Conservation (phyloP, 345 rosid species). For the Iberis pinnata region DNA sequence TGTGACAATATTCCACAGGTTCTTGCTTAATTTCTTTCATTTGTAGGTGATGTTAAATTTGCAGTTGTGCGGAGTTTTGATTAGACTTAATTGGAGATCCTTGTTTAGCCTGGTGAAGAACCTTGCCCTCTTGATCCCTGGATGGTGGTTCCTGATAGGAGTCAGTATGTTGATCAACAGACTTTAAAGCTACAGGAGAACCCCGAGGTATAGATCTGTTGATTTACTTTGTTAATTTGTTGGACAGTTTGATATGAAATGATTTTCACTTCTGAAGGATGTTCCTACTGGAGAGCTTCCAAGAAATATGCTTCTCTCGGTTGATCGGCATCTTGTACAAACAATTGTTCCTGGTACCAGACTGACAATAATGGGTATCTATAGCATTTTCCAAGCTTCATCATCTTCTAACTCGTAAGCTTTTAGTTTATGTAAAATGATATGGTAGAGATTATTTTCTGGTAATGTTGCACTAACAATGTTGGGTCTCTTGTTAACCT, state of each 20-base stretch:
- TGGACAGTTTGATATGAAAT: slow-evolving; percentile 5
- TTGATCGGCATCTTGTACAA: slow-evolving; percentile 88
- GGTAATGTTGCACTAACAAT: background rate
- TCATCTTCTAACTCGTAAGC: slow-evolving; percentile 67
- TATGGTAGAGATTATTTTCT: background rate
- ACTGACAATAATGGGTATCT: slow-evolving; percentile 86
- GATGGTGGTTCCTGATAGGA: slow-evolving; percentile 91
- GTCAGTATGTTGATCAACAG: slow-evolving; percentile 94
- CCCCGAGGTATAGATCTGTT: slow-evolving; percentile 58
- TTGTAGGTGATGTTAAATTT: background rate
- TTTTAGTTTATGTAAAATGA: slow-evolving; percentile 3
- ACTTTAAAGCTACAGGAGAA: slow-evolving; percentile 92
- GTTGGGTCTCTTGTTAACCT: background rate
- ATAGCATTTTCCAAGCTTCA: slow-evolving; percentile 83
- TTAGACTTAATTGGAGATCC: background rate
- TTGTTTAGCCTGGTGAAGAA: slow-evolving; percentile 76
- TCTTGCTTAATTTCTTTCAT: background rate
- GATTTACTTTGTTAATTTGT: background rate
- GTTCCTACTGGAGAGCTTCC: slow-evolving; percentile 99
- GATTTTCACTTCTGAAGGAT: slow-evolving; percentile 45
- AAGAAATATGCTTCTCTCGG: slow-evolving; percentile 88
- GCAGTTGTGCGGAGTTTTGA: background rate
- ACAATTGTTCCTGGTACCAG: slow-evolving; percentile 88
- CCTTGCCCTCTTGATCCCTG: slow-evolving; percentile 95
- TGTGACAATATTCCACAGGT: slow-evolving; percentile 96